phyloP scores from a whole-genome alignment of 768 basidiomycete genomes.

The Leccinellum rugosiceps region DNA sequence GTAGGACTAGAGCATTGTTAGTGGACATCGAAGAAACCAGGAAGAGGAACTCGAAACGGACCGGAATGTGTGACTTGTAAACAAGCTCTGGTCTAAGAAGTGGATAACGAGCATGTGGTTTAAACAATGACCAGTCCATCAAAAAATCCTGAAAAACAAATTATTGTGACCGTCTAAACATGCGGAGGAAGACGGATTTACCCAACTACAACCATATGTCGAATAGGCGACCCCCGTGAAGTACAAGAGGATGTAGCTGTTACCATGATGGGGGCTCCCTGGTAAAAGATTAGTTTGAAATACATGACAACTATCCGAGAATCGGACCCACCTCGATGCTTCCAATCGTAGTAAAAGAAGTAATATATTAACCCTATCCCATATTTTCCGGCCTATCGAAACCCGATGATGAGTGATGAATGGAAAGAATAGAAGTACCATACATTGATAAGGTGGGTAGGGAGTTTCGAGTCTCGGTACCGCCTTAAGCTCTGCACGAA shows the following conservation, averaged over 20 bases:
- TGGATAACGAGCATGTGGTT: slow-evolving; percentile 49
- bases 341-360: slow-evolving; percentile 74
- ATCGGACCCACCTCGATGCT: slow-evolving; percentile 48
- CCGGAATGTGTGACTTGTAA: slow-evolving; percentile 61
- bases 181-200: slow-evolving; percentile 32
- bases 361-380: slow-evolving; percentile 59
- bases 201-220: slow-evolving; percentile 76
- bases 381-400: slow-evolving; percentile 78
- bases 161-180: background rate
- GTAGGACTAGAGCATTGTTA: slow-evolving; percentile 50
- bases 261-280: slow-evolving; percentile 36
- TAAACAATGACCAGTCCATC: slow-evolving; percentile 92
- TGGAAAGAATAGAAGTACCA: background rate
- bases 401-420: background rate
- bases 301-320: background rate
- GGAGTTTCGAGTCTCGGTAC: slow-evolving; percentile 69
- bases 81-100: slow-evolving; percentile 73
- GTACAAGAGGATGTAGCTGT: slow-evolving; percentile 65
- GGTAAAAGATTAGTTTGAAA: background rate
- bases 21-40: background rate
- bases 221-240: slow-evolving; percentile 62
- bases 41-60: slow-evolving; percentile 34
- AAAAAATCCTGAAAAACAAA: slow-evolving; percentile 58
- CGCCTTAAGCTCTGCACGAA: slow-evolving; percentile 84
- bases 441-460: slow-evolving; percentile 87